A percentile compares a stretch with the other conserved stretches of the same genome.
Conservation (phyloP, 116 monocot species). For the Posidonia oceanica region DNA sequence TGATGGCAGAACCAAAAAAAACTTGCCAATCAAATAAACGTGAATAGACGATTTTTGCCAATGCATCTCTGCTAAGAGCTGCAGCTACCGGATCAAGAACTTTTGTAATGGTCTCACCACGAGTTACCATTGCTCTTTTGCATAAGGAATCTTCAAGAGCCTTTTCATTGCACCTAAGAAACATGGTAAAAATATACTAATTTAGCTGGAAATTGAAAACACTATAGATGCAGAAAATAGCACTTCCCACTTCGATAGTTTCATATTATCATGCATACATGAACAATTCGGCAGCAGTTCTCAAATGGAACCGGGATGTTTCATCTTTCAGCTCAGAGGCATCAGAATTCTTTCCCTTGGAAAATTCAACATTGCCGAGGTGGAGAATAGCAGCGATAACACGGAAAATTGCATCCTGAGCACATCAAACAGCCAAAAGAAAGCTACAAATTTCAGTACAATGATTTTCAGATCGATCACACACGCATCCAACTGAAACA, state of each 20-base stretch:
- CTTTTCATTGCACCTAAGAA: slow-evolving; percentile 65
- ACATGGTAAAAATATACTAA: not conserved
- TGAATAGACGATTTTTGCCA: slow-evolving; percentile 85
- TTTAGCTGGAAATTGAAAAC: not conserved
- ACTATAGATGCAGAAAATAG: not conserved
- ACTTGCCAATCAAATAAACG: slow-evolving; percentile 85
- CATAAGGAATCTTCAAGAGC: slow-evolving; percentile 79
- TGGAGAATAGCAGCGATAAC: slow-evolving; percentile 90
- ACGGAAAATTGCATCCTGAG: slow-evolving; percentile 83
- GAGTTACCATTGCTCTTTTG: slow-evolving; percentile 85
- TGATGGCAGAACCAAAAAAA: not conserved
- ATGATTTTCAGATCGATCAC: not conserved
- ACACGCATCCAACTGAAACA: not conserved
- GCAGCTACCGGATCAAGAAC: slow-evolving; percentile 65
- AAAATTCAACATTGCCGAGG: slow-evolving; percentile 86
- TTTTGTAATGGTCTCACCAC: slow-evolving; percentile 88
- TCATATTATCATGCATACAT: slow-evolving; percentile 34
- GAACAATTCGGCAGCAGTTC: slow-evolving; percentile 78
- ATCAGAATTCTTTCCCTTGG: slow-evolving; percentile 63
- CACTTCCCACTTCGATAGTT: not conserved
- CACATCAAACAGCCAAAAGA: not conserved
- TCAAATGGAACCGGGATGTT: slow-evolving; percentile 64
- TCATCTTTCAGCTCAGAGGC: slow-evolving; percentile 74
- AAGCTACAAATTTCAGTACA: not conserved
- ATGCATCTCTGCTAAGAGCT: slow-evolving; percentile 69